Conservation (phyloP, 2,329 filamentous ascomycete species). For the Orbilia quercus region DNA sequence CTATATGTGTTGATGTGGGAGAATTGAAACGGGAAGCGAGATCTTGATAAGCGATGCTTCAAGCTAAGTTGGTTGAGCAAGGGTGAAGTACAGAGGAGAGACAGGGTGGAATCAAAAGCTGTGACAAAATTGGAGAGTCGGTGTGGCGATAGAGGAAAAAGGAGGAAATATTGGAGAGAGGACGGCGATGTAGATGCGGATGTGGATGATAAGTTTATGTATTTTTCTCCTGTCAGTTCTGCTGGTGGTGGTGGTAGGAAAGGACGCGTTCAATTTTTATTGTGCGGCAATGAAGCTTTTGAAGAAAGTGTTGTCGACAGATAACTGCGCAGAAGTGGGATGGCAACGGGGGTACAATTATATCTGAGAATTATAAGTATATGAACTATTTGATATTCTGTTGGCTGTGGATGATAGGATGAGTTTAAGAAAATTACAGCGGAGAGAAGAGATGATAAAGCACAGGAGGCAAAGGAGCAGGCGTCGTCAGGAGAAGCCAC, state of each 20-base stretch:
- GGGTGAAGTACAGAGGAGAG: neutral
- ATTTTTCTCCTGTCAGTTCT: no score
- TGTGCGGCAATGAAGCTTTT: no score
- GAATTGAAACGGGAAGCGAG: neutral
- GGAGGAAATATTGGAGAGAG: neutral
- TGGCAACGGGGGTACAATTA: no score
- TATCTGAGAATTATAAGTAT: no score
- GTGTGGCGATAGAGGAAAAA: neutral
- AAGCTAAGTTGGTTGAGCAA: neutral
- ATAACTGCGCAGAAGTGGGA: no score
- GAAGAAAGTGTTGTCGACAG: no score
- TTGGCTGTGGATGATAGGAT: neutral
- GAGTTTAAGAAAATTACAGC: constrained; percentile 6
- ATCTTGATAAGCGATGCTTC: neutral
- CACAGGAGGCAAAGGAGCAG: constrained; percentile 22
- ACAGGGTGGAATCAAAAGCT: neutral
- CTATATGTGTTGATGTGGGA: constrained; percentile 2
- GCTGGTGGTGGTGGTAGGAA: no score
- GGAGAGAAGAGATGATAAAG: constrained; percentile 1
- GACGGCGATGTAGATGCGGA: neutral
- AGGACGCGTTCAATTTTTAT: no score
- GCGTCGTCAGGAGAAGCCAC: no score
- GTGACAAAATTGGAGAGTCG: neutral
- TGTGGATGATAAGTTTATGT: no score
- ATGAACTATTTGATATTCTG: neutral